Conservation (phyloP, 2,329 filamentous ascomycete genomes). For the Hypoxylon sp. region DNA sequence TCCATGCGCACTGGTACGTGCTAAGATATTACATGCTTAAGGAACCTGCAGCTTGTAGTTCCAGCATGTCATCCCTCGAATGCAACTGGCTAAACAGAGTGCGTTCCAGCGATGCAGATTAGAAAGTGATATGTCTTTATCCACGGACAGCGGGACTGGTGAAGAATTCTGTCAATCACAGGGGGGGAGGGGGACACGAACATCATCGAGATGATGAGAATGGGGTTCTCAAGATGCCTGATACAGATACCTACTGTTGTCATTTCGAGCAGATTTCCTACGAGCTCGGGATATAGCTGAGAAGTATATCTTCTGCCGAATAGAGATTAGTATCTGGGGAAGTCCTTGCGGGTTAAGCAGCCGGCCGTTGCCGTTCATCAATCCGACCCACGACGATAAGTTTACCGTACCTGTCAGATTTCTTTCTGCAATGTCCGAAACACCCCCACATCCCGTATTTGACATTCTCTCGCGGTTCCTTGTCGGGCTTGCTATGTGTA, state of each 20-base stretch:
- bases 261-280: not conserved
- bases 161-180: constrained; percentile 11
- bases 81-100: constrained; percentile 7
- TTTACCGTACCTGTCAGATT: constrained; percentile 12
- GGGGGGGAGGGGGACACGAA: constrained; percentile 10
- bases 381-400: constrained; percentile 14
- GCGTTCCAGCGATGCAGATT: constrained; percentile 11
- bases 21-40: constrained; percentile 3
- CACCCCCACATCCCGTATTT: constrained; percentile 6
- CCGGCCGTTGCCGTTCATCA: constrained; percentile 14
- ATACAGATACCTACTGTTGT: constrained; percentile 1
- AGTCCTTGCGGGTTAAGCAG: constrained; percentile 18
- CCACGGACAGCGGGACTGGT: not conserved
- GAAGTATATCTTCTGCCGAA: constrained; percentile 3
- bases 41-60: constrained; percentile 15
- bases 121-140: no score
- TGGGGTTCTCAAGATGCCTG: constrained; percentile 1
- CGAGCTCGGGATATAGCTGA: constrained; percentile 3
- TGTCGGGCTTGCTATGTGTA: not conserved
- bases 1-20: not conserved
- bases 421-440: constrained; percentile 6
- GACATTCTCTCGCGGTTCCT: constrained; percentile 4
- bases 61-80: constrained; percentile 17
- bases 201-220: not conserved
- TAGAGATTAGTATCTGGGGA: constrained; percentile 13